Evolutionary conservation across 495 filamentous ascomycete genomes (phyloP).

Genomic region (Penicillium cosmopolitanum): DNA sequence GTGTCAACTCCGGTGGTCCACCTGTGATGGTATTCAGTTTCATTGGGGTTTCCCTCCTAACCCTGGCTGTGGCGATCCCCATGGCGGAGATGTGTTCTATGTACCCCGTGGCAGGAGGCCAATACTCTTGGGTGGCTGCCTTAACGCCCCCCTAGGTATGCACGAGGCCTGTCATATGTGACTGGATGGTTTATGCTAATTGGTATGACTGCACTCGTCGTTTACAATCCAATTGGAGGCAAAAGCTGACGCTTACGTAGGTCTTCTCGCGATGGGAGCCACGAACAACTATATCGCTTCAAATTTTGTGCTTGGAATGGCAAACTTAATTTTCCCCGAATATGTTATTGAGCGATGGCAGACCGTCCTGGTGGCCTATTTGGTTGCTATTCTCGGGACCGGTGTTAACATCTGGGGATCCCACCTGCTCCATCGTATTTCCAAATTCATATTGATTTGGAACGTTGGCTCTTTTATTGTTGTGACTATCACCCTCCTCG

Average conservation of each 20-base stretch:
- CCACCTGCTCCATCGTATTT: conserved; percentile 55
- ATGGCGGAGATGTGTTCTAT: conserved; percentile 63
- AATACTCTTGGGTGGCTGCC: conserved; percentile 61
- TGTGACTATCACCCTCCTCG: conserved; percentile 54
- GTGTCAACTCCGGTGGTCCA: conserved; percentile 57
- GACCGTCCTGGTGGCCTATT: conserved; percentile 56
- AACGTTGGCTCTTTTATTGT: conserved; percentile 58
- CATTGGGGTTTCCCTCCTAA: conserved; percentile 53
- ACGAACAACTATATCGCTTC: conserved; percentile 60
- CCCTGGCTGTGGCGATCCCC: conserved; percentile 56
- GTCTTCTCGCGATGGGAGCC: conserved; percentile 60
- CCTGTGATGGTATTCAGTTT: conserved; percentile 63
- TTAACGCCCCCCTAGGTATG: conserved; percentile 55
- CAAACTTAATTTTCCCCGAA: conserved; percentile 54
- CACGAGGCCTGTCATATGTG: conserved; percentile 50
- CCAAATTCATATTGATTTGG: conserved; percentile 55
- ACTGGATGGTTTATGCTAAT: conserved; percentile 60
- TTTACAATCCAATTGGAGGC: neutral
- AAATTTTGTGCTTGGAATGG: conserved; percentile 59
- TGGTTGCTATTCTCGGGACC: conserved; percentile 45
- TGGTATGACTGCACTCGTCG: conserved; percentile 28
- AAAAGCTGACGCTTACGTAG: conserved; percentile 24
- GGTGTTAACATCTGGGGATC: conserved; percentile 55
- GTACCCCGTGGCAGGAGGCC: conserved; percentile 57
- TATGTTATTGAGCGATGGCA: conserved; percentile 62